A percentile compares a stretch with the other conserved stretches of the same genome.
Conservation (phyloP, 108 stramenopile species). For the Schizochytrium sp. region DNA sequence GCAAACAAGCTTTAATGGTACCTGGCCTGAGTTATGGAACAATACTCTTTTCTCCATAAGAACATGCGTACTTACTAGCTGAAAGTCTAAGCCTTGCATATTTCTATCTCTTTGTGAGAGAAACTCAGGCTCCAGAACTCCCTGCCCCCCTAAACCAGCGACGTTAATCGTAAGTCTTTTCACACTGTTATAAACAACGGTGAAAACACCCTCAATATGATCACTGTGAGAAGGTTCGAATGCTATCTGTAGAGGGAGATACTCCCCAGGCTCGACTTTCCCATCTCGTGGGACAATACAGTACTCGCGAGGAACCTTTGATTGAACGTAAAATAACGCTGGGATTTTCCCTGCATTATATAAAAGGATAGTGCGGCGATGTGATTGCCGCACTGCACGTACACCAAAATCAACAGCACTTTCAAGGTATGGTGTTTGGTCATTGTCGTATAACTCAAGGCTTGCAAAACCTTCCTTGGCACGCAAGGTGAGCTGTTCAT, state of each 20-base stretch:
- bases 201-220: neutral
- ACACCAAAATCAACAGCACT: neutral
- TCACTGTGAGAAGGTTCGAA: neutral
- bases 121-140: constrained; percentile 10
- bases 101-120: neutral
- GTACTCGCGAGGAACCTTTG: neutral
- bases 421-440: neutral
- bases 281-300: neutral
- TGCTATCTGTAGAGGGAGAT: neutral
- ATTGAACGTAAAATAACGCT: neutral
- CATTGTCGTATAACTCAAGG: neutral
- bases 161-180: neutral
- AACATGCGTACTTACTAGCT: constrained; percentile 16
- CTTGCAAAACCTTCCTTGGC: neutral
- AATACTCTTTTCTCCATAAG: constrained; percentile 17
- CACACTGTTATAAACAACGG: neutral
- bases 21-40: constrained; percentile 23
- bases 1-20: neutral
- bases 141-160: constrained; percentile 13
- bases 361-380: constrained; percentile 16
- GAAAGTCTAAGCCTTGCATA: constrained; percentile 47
- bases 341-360: constrained; percentile 30
- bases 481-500: constrained; percentile 41
- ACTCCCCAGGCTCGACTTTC: constrained; percentile 18
- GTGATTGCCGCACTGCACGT: neutral